These are phyloP conservation scores for Nemania serpens DNA, from an alignment of 2,329 filamentous ascomycete species.

Conservation along the genomic window DNA sequence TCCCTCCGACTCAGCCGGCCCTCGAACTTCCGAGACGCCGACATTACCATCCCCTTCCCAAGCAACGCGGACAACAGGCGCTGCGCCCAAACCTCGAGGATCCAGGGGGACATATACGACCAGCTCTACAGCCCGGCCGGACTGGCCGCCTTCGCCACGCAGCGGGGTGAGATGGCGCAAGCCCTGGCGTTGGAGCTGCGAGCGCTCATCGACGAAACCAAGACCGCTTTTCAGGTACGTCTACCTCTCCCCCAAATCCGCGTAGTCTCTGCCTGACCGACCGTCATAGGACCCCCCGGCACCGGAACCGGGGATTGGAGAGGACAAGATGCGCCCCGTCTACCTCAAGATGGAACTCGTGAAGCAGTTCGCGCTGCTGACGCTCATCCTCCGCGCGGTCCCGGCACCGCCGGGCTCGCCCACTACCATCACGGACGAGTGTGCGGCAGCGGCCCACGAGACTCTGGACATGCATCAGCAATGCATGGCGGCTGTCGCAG, in stretches of 20 bases:
- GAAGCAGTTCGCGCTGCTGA: conserved; percentile 43
- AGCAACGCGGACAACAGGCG: conserved; percentile 28
- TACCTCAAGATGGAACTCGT: conserved; percentile 44
- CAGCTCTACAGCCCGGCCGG: conserved; percentile 41
- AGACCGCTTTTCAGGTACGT: conserved; percentile 3
- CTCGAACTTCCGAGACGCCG: conserved; percentile 42
- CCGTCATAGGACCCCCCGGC: background rate
- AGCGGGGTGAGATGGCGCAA: conserved; percentile 29
- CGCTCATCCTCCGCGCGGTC: conserved; percentile 42
- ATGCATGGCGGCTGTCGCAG: conserved; percentile 38
- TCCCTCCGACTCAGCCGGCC: conserved; percentile 44
- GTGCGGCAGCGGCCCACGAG: conserved; percentile 41
- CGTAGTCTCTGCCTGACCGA: too few relatives aligned
- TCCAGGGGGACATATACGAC: conserved; percentile 43
- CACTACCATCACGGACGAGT: conserved; percentile 36
- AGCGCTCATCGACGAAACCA: conserved; percentile 27
- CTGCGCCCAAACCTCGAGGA: conserved; percentile 26
- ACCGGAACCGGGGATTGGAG: background rate
- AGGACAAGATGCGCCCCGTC: conserved; percentile 37
- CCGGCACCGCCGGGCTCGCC: conserved; percentile 27
- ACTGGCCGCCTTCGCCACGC: conserved; percentile 20
- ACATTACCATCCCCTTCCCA: conserved; percentile 35
- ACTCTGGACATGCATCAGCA: conserved; percentile 43
- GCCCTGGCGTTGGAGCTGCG: conserved; percentile 32
- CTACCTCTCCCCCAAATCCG: too few relatives aligned